Conservation (phyloP, 2,329 filamentous ascomycete genomes). For the Alternaria sp. region DNA sequence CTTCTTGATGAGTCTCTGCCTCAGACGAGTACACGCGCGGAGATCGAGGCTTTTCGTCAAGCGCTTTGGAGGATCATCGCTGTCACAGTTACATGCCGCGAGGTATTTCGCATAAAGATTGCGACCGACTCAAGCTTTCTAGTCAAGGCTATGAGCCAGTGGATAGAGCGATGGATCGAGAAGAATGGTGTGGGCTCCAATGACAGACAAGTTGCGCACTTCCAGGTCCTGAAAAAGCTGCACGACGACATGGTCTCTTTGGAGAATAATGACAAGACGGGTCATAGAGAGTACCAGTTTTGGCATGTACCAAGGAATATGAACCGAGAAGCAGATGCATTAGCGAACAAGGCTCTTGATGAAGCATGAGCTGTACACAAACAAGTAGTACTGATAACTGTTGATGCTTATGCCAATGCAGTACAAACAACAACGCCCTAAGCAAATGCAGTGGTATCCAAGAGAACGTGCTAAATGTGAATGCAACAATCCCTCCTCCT, state of each 20-base stretch:
- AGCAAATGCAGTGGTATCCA: constrained; percentile 21
- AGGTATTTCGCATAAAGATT: no score
- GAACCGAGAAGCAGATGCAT: constrained; percentile 24
- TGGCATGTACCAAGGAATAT: constrained; percentile 30
- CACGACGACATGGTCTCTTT: no score
- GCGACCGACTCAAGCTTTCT: constrained; percentile 45
- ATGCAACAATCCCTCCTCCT: constrained; percentile 9
- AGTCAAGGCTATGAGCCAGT: constrained; percentile 40
- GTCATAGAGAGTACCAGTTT: no score
- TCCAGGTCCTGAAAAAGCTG: constrained; percentile 21
- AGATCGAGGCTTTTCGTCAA: constrained; percentile 19
- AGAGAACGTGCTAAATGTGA: constrained; percentile 23
- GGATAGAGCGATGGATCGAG: constrained; percentile 40
- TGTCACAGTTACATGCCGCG: no score
- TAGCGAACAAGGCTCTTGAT: constrained; percentile 25
- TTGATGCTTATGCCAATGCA: constrained; percentile 1
- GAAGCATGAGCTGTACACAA: constrained; percentile 44
- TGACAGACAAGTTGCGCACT: constrained; percentile 33
- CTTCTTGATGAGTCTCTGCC: neutral
- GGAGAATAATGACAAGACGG: no score
- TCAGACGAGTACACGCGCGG: neutral
- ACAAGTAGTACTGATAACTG: neutral
- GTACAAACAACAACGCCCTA: constrained; percentile 4
- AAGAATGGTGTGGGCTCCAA: constrained; percentile 35
- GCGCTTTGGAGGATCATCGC: constrained; percentile 1